phyloP scores from a whole-genome alignment of 192 early-diverging fungal species.

The Funneliformis geosporum region DNA sequence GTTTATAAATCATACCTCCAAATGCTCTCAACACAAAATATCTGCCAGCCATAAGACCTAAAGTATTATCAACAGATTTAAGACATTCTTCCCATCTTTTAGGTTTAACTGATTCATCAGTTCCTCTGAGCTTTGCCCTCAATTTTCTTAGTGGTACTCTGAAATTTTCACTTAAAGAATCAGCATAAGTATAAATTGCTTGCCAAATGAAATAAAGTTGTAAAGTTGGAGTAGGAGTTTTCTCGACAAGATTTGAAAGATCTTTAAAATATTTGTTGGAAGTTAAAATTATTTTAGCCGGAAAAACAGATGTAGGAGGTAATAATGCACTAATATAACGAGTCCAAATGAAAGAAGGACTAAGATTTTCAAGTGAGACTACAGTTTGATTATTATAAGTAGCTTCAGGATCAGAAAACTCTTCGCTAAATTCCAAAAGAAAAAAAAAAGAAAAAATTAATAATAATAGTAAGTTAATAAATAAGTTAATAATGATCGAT shows the following conservation, averaged over 20 bases:
- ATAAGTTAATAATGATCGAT: background rate
- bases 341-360: constrained; percentile 47
- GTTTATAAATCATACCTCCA: constrained; percentile 18
- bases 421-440: constrained; percentile 41
- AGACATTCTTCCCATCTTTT: constrained; percentile 55
- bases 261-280: constrained; percentile 50
- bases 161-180: constrained; percentile 42
- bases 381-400: constrained; percentile 51
- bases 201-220: constrained; percentile 59
- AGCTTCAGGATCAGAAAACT: constrained; percentile 51
- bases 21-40: constrained; percentile 46
- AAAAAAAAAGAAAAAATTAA: background rate
- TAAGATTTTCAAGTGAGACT: constrained; percentile 35
- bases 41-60: constrained; percentile 46
- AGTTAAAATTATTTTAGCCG: constrained; percentile 49
- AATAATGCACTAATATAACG: constrained; percentile 37
- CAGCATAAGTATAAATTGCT: constrained; percentile 40
- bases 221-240: constrained; percentile 39
- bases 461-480: background rate
- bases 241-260: constrained; percentile 43
- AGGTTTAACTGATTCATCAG: constrained; percentile 44
- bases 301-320: constrained; percentile 5
- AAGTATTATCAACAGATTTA: constrained; percentile 35
- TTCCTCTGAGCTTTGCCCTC: constrained; percentile 46
- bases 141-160: constrained; percentile 43